Base-by-base conservation (phyloP, 345 rosid genomes). In the Rhodomyrtus tomentosa region DNA sequence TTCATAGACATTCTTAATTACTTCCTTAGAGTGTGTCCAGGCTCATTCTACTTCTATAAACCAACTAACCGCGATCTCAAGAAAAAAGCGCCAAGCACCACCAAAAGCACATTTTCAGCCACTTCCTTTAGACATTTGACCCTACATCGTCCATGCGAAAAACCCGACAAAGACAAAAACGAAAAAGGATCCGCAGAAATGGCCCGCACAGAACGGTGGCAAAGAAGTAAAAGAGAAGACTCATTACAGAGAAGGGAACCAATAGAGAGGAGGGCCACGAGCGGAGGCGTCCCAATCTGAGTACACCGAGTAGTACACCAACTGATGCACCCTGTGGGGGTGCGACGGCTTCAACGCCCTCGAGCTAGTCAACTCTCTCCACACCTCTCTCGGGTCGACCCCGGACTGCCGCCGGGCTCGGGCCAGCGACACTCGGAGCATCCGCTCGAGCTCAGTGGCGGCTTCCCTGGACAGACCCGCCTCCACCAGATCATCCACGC, bases 181-280 rank as follows among this genome's bases (percentile, higher is more conserved):
- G 12, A 29, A 18, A 22, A 73, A 80, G 25, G 8, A 84, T 29
- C 29, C 24, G 20, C 59, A 7, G 32, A 50, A 62, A 62, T 29
- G 55, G 38, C 27, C 42, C 14, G 13, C 56, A 50, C 36, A 40
- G 56, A 25, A 40, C 45, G 38, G 51, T 21, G 13, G 21, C 3
- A 59, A 13, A 18, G 25, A 79, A 56, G 82, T 29, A 50, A 58
- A n/a, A 25, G 62, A 38, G 50, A 76, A 82, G 25, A 56, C 74
- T 74, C 72, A n/a, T 87, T 90, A 96, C 99, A 81, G 85, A 83
- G 95, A 91, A 89, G 99, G 99, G 88, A 96, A 95, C 93, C 96
- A 94, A 83, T 93, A 96, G 87, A 87, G 96, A 88, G 98, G 95
- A 83, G 94, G 98, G 14, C 98, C 98, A 40, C 87, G 84, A 82